Conservation (phyloP, 164 flowering plant genomes). For the Umbilicus rupestris region DNA sequence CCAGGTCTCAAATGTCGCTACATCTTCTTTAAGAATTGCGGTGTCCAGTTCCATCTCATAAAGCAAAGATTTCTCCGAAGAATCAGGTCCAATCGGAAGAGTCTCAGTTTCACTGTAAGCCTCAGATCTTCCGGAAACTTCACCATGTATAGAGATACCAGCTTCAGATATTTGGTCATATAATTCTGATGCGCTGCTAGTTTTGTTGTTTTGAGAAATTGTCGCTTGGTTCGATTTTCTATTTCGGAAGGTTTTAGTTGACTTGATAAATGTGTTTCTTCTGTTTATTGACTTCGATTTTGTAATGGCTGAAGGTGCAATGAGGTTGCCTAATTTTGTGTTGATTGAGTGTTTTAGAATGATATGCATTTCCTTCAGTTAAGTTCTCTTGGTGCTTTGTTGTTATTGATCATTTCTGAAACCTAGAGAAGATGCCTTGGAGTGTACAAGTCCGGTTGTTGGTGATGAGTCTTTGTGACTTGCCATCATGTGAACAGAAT, state of each 20-base stretch:
- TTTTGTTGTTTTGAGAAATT: neutral
- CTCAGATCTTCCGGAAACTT: neutral
- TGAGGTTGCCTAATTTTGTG: neutral
- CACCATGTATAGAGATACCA: neutral
- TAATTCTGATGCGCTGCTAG: neutral
- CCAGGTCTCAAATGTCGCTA: neutral
- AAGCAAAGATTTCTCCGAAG: neutral
- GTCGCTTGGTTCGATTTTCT: neutral
- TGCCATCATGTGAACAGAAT: neutral
- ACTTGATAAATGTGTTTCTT: neutral
- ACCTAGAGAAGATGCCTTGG: neutral
- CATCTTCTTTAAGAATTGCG: no score
- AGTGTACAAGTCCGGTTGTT: neutral
- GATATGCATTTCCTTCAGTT: neutral
- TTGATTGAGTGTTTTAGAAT: neutral
- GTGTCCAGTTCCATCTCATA: neutral
- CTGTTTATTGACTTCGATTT: no score
- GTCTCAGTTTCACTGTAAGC: neutral
- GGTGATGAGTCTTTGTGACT: no score
- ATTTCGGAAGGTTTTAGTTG: neutral
- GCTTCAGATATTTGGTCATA: neutral
- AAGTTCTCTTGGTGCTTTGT: neutral
- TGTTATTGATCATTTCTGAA: neutral
- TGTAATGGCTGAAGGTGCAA: neutral
- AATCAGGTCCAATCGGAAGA: neutral